Conservation (phyloP, 768 basidiomycete genomes). For the Macrolepiota albuminosa region DNA sequence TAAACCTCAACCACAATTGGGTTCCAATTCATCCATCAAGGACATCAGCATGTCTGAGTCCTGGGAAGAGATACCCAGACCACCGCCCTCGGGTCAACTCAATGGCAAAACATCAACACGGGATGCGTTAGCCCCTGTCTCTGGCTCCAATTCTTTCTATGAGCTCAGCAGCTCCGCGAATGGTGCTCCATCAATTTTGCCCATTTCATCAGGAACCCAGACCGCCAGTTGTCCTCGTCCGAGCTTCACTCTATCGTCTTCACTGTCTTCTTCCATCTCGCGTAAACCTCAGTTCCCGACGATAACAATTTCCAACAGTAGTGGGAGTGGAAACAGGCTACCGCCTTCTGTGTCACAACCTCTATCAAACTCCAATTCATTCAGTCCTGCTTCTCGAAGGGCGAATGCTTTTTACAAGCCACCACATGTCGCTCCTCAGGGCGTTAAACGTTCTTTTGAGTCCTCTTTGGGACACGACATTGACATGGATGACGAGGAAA, state of each 20-base stretch:
- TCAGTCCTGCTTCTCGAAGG: conserved; percentile 47
- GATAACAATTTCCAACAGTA: not conserved
- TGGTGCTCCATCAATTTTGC: conserved; percentile 19
- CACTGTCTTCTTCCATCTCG: conserved; percentile 7
- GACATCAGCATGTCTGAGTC: conserved; percentile 44
- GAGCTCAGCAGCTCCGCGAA: conserved; percentile 16
- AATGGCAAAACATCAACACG: conserved; percentile 6
- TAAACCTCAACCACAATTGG: conserved; percentile 5
- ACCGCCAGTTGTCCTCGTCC: conserved; percentile 19
- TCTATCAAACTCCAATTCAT: conserved; percentile 15
- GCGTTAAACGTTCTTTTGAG: conserved; percentile 28
- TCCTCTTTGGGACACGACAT: conserved; percentile 6
- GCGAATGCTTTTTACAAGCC: conserved; percentile 69
- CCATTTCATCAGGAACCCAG: conserved; percentile 7
- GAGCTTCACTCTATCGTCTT: conserved; percentile 20
- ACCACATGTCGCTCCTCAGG: conserved; percentile 27
- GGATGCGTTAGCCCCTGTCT: conserved; percentile 3
- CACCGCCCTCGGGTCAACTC: conserved; percentile 2
- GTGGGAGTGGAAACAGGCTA: conserved; percentile 1
- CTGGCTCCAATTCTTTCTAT: conserved; percentile 15
- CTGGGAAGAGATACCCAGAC: conserved; percentile 53
- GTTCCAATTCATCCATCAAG: conserved; percentile 13
- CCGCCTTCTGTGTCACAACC: conserved; percentile 4
- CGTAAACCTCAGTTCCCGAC: not conserved
- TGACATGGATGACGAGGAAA: conserved; percentile 9